phyloP scores from a whole-genome alignment of 345 rosid species.

The Anastatica hierochuntica region DNA sequence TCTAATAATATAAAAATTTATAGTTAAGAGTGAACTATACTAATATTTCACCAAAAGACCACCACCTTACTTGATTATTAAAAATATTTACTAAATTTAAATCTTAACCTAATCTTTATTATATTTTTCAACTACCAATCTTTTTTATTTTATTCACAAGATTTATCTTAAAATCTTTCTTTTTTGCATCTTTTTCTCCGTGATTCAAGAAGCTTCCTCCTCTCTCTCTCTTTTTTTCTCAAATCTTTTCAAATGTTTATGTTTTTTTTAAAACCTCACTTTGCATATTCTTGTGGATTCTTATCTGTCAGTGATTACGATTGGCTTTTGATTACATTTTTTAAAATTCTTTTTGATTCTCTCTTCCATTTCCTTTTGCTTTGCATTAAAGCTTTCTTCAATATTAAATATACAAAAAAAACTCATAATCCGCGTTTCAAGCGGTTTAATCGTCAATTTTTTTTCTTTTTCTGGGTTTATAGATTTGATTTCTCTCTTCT shows the following conservation, averaged over 20 bases:
- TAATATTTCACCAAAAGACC: no score
- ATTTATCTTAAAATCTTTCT: background rate
- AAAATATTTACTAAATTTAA: no score
- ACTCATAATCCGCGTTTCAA: background rate
- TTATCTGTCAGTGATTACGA: slow-evolving; percentile 20
- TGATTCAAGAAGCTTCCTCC: no score
- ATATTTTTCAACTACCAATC: background rate
- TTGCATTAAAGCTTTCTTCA: no score
- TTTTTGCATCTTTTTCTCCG: slow-evolving; percentile 12
- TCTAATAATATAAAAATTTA: no score
- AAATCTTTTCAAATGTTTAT: no score
- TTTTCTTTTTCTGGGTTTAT: no score
- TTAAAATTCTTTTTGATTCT: background rate
- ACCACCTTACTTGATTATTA: no score
- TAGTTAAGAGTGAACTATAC: no score
- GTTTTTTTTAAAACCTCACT: background rate
- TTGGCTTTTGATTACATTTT: background rate
- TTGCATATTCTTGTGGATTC: slow-evolving; percentile 16
- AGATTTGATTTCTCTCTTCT: background rate
- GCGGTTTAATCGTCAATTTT: background rate
- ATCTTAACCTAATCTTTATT: slow-evolving; percentile 12
- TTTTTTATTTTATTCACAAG: slow-evolving; percentile 19
- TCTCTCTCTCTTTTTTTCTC: no score
- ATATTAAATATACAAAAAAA: no score
- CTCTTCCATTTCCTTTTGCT: background rate